Base-by-base conservation (phyloP, 345 rosid genomes). In the Pseudoturritis turrita region DNA sequence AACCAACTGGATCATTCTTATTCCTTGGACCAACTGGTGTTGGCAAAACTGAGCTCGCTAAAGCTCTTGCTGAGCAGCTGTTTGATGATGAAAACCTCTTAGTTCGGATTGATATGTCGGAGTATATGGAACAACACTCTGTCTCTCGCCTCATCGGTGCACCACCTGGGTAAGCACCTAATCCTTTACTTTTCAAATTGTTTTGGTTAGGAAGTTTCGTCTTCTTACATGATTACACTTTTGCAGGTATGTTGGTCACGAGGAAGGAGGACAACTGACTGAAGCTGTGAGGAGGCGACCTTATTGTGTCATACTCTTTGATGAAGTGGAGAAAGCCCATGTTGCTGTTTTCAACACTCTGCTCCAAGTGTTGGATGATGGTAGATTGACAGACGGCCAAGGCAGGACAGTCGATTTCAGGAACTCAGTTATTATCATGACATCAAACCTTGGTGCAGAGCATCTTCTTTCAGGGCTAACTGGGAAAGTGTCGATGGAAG, bases 21-120 rank as follows among this genome's bases (percentile, higher is more conserved):
- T 88, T 93, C 86, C 77, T 88, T 79, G 98, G 97, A 3, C 98
- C 97, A 14, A 88, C 97, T n/a, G 97, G 98, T 77, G 97, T 93
- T 55, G 97, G 98, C 15, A 93, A 90, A 69, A 93, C 97, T 0
- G 97, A 93, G 78, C 94, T 88, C 0, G 91, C 98, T 0, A 90
- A 90, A 82, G 98, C 97, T n/a, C 85, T 93, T 2, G 97, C 97
- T 0, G 96, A 93, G 78, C 97, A 93, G 69, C 91, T 93, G 11
- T 93, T 93, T 67, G 89, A 93, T 55, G 88, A 90, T 1, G 96
- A 93, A 25, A 93, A 90, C 46, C 83, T 86, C 5, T 60, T 93
- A 21, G 86, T 90, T 14, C 83, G 98, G 56, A 88, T 93, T 2
- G 96, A 90, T 76, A 86, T 90, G 98, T 87, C 93, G 0, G 96